Evolutionary conservation across 148 eudicot species (phyloP).

Genomic region (Rhododendron kiyosumense): DNA sequence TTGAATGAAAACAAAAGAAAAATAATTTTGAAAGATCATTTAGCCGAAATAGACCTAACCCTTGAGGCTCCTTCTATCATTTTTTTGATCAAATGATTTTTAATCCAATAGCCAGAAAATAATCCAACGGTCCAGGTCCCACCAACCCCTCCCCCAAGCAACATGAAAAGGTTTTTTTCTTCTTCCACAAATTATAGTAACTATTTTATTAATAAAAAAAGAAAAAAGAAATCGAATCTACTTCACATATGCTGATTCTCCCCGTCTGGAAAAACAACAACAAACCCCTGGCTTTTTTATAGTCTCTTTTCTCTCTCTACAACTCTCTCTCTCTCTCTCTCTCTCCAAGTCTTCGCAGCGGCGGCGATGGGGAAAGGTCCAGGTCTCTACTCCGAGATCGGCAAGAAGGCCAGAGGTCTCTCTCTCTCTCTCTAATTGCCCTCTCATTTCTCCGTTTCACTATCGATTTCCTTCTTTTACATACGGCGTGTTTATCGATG

Average conservation of each 20-base stretch:
- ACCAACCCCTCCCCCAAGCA: not conserved
- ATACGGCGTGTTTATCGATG: not conserved
- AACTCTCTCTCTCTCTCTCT: not conserved
- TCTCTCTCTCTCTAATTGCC: not conserved
- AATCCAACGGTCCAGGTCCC: not conserved
- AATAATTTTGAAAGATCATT: too few relatives aligned
- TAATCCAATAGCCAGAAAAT: too few relatives aligned
- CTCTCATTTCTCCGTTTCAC: not conserved
- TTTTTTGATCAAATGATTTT: too few relatives aligned
- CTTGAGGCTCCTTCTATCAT: too few relatives aligned
- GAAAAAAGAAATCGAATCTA: not conserved
- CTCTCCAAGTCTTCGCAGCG: not conserved
- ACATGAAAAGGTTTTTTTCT: not conserved
- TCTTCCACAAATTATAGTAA: not conserved
- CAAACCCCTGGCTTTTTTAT: not conserved
- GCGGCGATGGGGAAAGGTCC: slow-evolving; percentile 78
- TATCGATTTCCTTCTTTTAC: not conserved
- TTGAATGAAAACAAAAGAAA: too few relatives aligned
- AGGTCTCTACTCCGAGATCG: slow-evolving; percentile 90
- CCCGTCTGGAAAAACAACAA: not conserved
- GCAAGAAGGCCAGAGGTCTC: slow-evolving; percentile 82
- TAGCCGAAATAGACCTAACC: too few relatives aligned
- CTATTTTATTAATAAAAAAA: not conserved
- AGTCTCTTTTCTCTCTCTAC: not conserved
- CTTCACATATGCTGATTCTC: not conserved